Evolutionary conservation across 495 filamentous ascomycete species (phyloP).

Genomic region (Collariella sp.): DNA sequence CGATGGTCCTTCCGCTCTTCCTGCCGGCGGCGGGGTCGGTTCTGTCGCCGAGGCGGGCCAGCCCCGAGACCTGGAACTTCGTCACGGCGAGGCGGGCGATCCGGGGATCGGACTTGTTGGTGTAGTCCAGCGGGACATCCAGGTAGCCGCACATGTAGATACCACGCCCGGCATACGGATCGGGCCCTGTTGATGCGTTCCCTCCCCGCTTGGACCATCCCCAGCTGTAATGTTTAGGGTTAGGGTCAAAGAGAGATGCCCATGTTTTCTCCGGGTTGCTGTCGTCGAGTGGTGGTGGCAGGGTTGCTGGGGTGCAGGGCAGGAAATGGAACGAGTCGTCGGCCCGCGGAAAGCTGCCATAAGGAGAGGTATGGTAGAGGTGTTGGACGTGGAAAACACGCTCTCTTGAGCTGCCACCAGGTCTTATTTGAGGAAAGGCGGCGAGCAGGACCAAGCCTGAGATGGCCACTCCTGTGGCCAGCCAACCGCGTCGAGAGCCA

Average conservation of each 20-base stretch:
- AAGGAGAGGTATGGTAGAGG: constrained; percentile 8
- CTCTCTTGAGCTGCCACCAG: neutral
- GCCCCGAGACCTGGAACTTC: constrained; percentile 39
- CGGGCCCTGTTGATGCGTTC: neutral
- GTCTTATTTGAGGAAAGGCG: neutral
- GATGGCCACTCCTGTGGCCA: constrained; percentile 3
- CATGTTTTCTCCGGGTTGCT: constrained; percentile 24
- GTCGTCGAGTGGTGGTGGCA: constrained; percentile 32
- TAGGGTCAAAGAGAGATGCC: constrained; percentile 34
- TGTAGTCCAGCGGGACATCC: constrained; percentile 42
- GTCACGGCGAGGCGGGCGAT: constrained; percentile 39
- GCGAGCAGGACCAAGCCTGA: constrained; percentile 5
- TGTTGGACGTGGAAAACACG: neutral
- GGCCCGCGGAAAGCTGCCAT: constrained; percentile 32
- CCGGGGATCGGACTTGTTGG: constrained; percentile 32
- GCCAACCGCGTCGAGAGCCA: constrained; percentile 3
- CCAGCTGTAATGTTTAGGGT: constrained; percentile 39
- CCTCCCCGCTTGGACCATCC: constrained; percentile 14
- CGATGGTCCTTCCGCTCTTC: constrained; percentile 40
- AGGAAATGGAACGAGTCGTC: constrained; percentile 36
- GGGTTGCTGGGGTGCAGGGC: constrained; percentile 34
- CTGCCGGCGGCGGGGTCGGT: constrained; percentile 13
- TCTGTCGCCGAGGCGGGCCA: constrained; percentile 18
- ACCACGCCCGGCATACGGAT: constrained; percentile 32
- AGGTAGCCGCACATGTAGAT: constrained; percentile 41